These are phyloP conservation scores for Sedum album DNA, from an alignment of 164 flowering plant genomes.

Conservation along the genomic window DNA sequence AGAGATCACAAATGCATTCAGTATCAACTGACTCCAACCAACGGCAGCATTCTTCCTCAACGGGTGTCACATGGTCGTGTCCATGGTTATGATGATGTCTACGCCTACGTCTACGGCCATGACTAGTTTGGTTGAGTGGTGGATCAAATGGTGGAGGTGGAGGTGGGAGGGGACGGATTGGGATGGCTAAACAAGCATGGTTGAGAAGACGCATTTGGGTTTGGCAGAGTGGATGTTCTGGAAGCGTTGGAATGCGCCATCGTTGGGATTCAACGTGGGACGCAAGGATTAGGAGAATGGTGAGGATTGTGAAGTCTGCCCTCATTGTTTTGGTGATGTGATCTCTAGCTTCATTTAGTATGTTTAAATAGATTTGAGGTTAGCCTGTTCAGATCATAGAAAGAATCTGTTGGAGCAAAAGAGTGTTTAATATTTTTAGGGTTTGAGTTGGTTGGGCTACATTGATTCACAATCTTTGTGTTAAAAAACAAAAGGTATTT, in stretches of 20 bases:
- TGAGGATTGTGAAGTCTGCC: background rate
- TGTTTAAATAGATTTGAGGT: background rate
- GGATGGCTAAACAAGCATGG: background rate
- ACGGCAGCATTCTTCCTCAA: constrained; percentile 35
- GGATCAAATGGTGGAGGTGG: too few relatives aligned
- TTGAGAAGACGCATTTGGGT: background rate
- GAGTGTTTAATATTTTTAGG: background rate
- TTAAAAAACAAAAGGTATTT: background rate
- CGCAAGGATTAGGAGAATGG: background rate
- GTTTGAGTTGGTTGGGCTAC: background rate
- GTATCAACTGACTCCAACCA: constrained; percentile 43
- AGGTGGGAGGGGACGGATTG: constrained; percentile 4
- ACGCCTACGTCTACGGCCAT: constrained; percentile 9
- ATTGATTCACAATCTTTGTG: background rate
- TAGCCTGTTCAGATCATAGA: background rate
- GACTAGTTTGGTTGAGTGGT: constrained; percentile 15
- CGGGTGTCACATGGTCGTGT: constrained; percentile 3
- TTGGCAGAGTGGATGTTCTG: background rate
- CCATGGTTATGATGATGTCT: constrained; percentile 13
- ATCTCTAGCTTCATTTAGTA: background rate
- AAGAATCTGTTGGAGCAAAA: background rate
- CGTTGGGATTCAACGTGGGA: background rate
- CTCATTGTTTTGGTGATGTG: background rate
- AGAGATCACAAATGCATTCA: constrained; percentile 44
- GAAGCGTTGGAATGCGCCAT: background rate